A percentile compares a stretch with the other conserved stretches of the same genome.
Evolutionary conservation across 2,329 filamentous ascomycete genomes (phyloP).

Genomic region (Ophiostoma tasmaniense): DNA sequence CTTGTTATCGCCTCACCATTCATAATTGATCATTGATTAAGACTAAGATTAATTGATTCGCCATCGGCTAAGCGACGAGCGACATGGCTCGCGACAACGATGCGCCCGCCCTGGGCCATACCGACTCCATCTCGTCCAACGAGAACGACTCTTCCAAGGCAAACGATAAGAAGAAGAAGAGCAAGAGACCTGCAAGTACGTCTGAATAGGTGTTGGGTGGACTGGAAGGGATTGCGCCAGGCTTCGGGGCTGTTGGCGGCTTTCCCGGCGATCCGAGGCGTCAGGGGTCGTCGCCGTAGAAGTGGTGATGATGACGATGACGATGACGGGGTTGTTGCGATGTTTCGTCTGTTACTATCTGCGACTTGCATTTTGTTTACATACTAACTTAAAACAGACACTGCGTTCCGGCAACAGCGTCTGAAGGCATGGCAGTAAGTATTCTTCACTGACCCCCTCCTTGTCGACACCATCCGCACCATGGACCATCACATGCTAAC

Average conservation of each 20-base stretch:
- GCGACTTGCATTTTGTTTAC: not conserved
- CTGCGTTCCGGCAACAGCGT: slow-evolving; percentile 91
- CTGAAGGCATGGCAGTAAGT: slow-evolving; percentile 97
- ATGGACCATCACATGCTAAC: not conserved
- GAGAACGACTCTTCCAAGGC: slow-evolving; percentile 40
- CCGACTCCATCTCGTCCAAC: slow-evolving; percentile 48
- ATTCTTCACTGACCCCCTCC: not conserved
- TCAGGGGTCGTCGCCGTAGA: not conserved
- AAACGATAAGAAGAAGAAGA: slow-evolving; percentile 77
- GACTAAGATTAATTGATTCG: not conserved
- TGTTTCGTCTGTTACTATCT: not conserved
- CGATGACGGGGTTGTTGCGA: not conserved
- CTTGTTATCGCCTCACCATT: not conserved
- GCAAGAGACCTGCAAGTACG: slow-evolving; percentile 80
- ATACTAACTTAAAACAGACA: slow-evolving; percentile 51
- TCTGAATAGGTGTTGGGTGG: slow-evolving; percentile 16
- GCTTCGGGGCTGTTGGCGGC: not conserved
- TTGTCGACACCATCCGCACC: not conserved
- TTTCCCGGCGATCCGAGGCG: slow-evolving; percentile 11
- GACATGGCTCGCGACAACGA: slow-evolving; percentile 33
- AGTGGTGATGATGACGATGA: not conserved
- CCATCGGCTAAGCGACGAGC: slow-evolving; percentile 27
- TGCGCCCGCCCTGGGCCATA: slow-evolving; percentile 32
- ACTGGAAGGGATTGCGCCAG: not conserved
- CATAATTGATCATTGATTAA: not conserved